Percentiles rank a stretch among this genome's conserved stretches.
These are phyloP conservation scores for Proliferodiscus dingleyae DNA, from an alignment of 2,329 filamentous ascomycete genomes.

Conservation along the genomic window DNA sequence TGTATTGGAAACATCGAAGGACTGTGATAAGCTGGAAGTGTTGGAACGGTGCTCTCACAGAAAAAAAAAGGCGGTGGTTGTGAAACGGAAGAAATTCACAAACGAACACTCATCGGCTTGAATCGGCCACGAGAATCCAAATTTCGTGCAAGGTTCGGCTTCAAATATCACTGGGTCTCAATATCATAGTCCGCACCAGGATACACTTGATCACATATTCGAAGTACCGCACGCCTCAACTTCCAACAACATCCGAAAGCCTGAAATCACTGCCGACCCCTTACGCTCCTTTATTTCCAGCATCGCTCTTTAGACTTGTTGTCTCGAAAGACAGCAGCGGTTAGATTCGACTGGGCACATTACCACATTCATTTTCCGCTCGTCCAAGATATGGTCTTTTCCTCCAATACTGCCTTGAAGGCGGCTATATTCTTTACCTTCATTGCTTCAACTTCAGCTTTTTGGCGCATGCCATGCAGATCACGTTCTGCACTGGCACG, in stretches of 20 bases:
- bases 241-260: too few species aligned
- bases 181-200: too few species aligned
- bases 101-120: too few species aligned
- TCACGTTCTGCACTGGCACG: constrained; percentile 64
- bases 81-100: background rate
- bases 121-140: too few species aligned
- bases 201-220: too few species aligned
- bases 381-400: constrained; percentile 5
- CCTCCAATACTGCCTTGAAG: constrained; percentile 5
- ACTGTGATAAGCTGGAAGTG: background rate
- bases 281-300: too few species aligned
- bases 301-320: too few species aligned
- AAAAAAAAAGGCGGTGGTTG: too few species aligned
- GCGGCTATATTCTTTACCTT: constrained; percentile 4
- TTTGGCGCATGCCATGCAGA: constrained; percentile 87
- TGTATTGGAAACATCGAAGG: background rate
- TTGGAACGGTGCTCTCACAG: background rate
- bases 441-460: constrained; percentile 49
- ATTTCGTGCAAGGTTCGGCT: too few species aligned
- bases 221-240: too few species aligned
- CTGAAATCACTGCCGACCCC: too few species aligned
- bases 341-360: background rate
- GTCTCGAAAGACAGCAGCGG: background rate
- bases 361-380: background rate
- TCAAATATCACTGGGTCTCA: too few species aligned